Evolutionary conservation across 495 filamentous ascomycete genomes (phyloP), one percentile per base, ranked within the genome.

Genomic region (Cercophora scortea): DNA sequence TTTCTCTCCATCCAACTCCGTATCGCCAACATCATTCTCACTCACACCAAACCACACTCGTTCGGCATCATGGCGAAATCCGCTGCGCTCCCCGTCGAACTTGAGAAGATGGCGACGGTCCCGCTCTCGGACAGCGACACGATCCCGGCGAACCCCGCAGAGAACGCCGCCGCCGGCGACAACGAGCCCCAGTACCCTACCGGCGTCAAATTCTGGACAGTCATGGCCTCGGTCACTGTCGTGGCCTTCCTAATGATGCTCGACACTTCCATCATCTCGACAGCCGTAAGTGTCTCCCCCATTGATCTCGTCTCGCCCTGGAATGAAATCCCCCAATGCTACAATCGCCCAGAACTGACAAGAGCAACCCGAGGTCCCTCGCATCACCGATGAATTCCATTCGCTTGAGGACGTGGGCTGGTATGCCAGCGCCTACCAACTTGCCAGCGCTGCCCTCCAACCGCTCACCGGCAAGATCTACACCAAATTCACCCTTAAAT

Each of bases 401-500:
- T 71, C 67, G 2, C 61, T 79, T 3, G 36, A 51, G 0, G 78
- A 81, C 49, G 66, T 81, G 9, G 64, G 61, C 2, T 82, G 77
- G 79, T 82, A 82, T 51, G 70, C 67, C 0, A 70, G 61, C 46
- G 63, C 68, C 10, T 83, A 83, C 57, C 65, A 80, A 25, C 62
- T 84, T 6, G 74, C 78, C 11, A 69, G 66, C 41, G 71, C 73
- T 11, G 66, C 69, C 18, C 62, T 79, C n/a, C 71, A 78, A 36
- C 73, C 77, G 1, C 60, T 78, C n/a, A 75, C 66, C 36, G 79
- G 79, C 40, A 73, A 70, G 38, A 64, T 83, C 32, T 84, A 76
- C 54, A 64, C 66, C 48, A 63, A 71, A 36, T 80, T 78, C 57
- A 63, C 52, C 45, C 57, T 57, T 36, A 77, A 78, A 60, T 64